Evolutionary conservation across 2,329 filamentous ascomycete genomes (phyloP), one percentile per base, ranked within the genome.

Genomic region (Parafenestella ontariensis): DNA sequence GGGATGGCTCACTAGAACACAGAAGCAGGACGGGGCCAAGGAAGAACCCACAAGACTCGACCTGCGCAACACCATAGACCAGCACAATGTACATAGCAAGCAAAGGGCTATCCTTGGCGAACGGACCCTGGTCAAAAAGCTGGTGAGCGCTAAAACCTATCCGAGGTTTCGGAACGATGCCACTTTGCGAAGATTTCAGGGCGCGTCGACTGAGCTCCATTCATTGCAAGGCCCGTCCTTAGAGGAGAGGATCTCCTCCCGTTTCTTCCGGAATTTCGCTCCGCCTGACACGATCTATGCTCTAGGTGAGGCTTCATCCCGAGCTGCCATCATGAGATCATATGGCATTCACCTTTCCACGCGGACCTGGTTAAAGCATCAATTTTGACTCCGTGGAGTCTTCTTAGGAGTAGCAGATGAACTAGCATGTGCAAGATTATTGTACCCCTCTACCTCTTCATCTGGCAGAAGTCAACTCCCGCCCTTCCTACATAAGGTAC

Each of bases 181-280:
- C 58, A 56, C 54, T 64, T 54, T 66, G 50, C 55, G 54, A 61
- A 61, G 54, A 59, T 60, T 56, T 52, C 55, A 62, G 52, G 54
- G 43, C 46, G 50, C 42, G 41, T 41, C 49, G 43, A 49, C 48
- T 63, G 59, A 66, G 59, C 63, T 55, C 66, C 54, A 56, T 55
- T 39, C 45, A 49, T 34, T 54, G 54, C 56, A 64, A 51, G 62
- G 59, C 59, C 65, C 59, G 47, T 40, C 44, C 46, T 54, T 56
- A 49, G 45, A 55, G 71, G 72, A n/a, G n/a, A n/a, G n/a, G 59
- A 69, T 59, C 60, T 59, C 71, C 67, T 73, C 71, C 72, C 72
- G 72, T 64, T 59, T 66, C 52, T 61, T 65, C 72, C 72, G 72
- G 56, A 62, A 66, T 49, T 60, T 65, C 53, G 55, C 55, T 28